Percentiles rank a stretch among this genome's conserved stretches.
These are phyloP conservation scores for Domatiomyces globalis DNA, from an alignment of 2,329 filamentous ascomycete species.

Conservation along the genomic window DNA sequence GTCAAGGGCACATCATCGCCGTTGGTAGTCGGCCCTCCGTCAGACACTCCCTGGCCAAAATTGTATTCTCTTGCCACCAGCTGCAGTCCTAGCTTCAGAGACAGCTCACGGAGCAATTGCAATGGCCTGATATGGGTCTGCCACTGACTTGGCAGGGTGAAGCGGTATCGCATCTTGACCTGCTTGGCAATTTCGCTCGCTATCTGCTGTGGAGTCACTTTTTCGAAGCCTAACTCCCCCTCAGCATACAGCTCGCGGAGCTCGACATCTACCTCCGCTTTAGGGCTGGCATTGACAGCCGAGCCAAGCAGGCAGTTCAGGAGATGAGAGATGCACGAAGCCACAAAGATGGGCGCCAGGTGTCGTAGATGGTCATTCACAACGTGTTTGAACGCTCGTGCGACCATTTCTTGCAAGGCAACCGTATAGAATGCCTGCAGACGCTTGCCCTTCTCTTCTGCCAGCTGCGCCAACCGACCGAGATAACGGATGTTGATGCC, in stretches of 20 bases:
- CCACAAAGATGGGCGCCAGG: slow-evolving; percentile 64
- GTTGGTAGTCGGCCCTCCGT: slow-evolving; percentile 25
- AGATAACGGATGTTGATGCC: slow-evolving; percentile 95
- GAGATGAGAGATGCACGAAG: slow-evolving; percentile 68
- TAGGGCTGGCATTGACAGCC: slow-evolving; percentile 61
- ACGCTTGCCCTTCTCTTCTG: slow-evolving; percentile 52
- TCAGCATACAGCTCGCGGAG: slow-evolving; percentile 67
- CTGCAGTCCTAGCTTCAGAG: slow-evolving; percentile 80
- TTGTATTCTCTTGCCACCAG: slow-evolving; percentile 63
- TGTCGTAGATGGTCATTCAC: slow-evolving; percentile 64
- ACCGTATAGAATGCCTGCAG: slow-evolving; percentile 65
- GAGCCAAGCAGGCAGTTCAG: slow-evolving; percentile 84
- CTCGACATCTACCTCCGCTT: slow-evolving; percentile 59
- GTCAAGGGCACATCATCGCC: slow-evolving; percentile 18
- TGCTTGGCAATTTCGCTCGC: slow-evolving; percentile 57
- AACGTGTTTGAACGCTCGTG: slow-evolving; percentile 91
- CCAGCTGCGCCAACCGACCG: slow-evolving; percentile 63
- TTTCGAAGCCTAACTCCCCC: slow-evolving; percentile 66
- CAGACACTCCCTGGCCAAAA: slow-evolving; percentile 41
- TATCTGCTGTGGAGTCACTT: slow-evolving; percentile 60
- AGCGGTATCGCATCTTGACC: slow-evolving; percentile 60
- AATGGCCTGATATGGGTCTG: slow-evolving; percentile 52
- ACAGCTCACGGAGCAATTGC: slow-evolving; percentile 79
- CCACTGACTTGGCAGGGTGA: slow-evolving; percentile 56
- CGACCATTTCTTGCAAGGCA: slow-evolving; percentile 79